Base-by-base conservation (phyloP, 2,329 filamentous ascomycete species). In the Tolypocladium endophyticum region DNA sequence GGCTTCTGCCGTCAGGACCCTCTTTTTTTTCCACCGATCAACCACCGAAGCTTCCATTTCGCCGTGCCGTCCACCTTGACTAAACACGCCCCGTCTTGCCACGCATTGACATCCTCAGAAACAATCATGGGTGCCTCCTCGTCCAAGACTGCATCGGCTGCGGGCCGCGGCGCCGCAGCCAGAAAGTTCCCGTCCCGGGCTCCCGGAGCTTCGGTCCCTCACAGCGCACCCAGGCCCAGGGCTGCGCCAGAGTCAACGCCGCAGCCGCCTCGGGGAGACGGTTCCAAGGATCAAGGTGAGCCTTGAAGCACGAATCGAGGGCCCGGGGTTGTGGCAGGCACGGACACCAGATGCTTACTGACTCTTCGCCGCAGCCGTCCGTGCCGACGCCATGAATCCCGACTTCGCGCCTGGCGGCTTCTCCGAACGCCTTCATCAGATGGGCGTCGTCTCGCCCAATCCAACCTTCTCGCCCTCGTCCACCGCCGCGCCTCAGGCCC, bases 371-470 rank as follows among this genome's bases (percentile, higher is more conserved):
- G 30, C 58, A 80, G 76, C 73, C 12, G 73, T 77, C 61, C 71
- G 67, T 58, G 67, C 72, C 45, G 76, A 80, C 60, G 70, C 70
- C 41, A 64, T 66, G 61, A 74, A 78, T 60, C 74, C 78, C n/a
- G 74, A 80, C 64, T 66, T 69, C 41, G 62, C 71, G 23, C 70
- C 74, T 53, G 67, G 73, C n/a, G 76, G 72, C 62, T 84, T 82
- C 69, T 77, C 81, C 11, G 71, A 72, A 56, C 80, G 82, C 20
- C 75, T 85, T 6, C 75, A 75, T 33, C 71, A 80, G 62, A 82
- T 85, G 77, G 82, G 81, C 66, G 72, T 83, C 36, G 81, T 76
- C 11, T 75, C 80, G 55, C 81, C 82, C 5, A 81, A 79, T 63
- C 81, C 81, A 36, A 82, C 79, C 5, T 78, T 75, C 55, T 83